phyloP scores from a whole-genome alignment of 2,329 filamentous ascomycete genomes.

The Parasarocladium wereldwijsianum region DNA sequence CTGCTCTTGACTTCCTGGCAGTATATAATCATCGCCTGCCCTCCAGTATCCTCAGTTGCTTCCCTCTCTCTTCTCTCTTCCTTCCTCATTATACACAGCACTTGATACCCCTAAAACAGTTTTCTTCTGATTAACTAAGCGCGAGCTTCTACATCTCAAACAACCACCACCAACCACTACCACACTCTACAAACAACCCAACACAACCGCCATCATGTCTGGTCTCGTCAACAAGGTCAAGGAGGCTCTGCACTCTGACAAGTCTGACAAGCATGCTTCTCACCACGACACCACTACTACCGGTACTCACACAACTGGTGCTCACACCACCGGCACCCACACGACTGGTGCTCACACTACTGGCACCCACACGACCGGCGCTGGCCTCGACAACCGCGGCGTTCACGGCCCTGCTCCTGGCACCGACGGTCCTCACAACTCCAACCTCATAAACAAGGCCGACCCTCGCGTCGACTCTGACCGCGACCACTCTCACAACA shows the following conservation, averaged over 20 bases:
- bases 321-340: slow-evolving; percentile 13
- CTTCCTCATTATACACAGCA: slow-evolving; percentile 1
- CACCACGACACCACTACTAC: slow-evolving; percentile 6
- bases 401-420: slow-evolving; percentile 4
- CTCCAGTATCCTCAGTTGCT: background rate
- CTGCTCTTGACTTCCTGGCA: background rate
- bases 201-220: slow-evolving; percentile 32
- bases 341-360: slow-evolving; percentile 8
- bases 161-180: slow-evolving; percentile 2
- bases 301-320: background rate
- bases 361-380: slow-evolving; percentile 5
- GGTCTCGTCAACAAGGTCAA: slow-evolving; percentile 44
- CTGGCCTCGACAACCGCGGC: slow-evolving; percentile 6
- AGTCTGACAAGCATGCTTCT: slow-evolving; percentile 14
- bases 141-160: background rate
- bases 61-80: background rate
- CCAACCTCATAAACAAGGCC: slow-evolving; percentile 31
- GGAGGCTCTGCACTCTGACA: slow-evolving; percentile 32
- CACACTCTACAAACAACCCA: slow-evolving; percentile 8
- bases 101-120: slow-evolving; percentile 2
- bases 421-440: slow-evolving; percentile 30
- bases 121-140: slow-evolving; percentile 1
- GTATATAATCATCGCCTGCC: slow-evolving; percentile 2
- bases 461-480: slow-evolving; percentile 42
- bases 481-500: slow-evolving; percentile 23